phyloP scores from a whole-genome alignment of 441 rosid genomes.

The Hura crepitans region DNA sequence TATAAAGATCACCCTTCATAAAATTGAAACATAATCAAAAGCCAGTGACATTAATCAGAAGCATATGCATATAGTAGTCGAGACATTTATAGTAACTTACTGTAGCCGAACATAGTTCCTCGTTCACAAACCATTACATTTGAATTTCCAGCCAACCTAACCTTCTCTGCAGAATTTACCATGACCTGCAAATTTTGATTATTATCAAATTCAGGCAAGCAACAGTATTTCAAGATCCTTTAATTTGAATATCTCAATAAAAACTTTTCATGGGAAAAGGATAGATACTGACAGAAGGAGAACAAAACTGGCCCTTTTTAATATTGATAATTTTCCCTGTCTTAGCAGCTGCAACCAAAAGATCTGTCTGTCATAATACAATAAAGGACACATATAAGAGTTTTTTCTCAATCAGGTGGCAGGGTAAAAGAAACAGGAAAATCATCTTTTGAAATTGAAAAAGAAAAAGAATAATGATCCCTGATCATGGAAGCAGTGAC shows the following conservation, averaged over 20 bases:
- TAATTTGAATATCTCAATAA: constrained; percentile 12
- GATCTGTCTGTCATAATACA: constrained; percentile 59
- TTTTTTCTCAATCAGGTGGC: background rate
- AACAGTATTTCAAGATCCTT: constrained; percentile 14
- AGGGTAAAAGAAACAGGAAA: background rate
- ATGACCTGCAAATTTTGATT: constrained; percentile 53
- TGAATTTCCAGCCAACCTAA: constrained; percentile 77
- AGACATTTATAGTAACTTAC: constrained; percentile 45
- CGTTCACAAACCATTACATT: constrained; percentile 92
- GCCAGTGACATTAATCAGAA: background rate
- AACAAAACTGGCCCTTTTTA: constrained; percentile 90
- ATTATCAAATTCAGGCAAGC: constrained; percentile 12
- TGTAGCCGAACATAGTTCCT: constrained; percentile 95
- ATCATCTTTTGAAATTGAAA: background rate
- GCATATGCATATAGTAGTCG: constrained; percentile 13
- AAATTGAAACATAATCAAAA: constrained; percentile 6
- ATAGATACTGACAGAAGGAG: constrained; percentile 63
- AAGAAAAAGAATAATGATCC: constrained; percentile 3
- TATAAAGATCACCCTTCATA: background rate
- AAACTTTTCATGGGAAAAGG: constrained; percentile 10
- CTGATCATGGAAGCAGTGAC: constrained; percentile 16
- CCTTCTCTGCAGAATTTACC: constrained; percentile 78
- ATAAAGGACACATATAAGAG: constrained; percentile 10
- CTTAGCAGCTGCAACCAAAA: constrained; percentile 85
- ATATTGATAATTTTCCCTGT: constrained; percentile 86